Base-by-base conservation (phyloP, 768 basidiomycete species). In the Leccinellum albellum region DNA sequence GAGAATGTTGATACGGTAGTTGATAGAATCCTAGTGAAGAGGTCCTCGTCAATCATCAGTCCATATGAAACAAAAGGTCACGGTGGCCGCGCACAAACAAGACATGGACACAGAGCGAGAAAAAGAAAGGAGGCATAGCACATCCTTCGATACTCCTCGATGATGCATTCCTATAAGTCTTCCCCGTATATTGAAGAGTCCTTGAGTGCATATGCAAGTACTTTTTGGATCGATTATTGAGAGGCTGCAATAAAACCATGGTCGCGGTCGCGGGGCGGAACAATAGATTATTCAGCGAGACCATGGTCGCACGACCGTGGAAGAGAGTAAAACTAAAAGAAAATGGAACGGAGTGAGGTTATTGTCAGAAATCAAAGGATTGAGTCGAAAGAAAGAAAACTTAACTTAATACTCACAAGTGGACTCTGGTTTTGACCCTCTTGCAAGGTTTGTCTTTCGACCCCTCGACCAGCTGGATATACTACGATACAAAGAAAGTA, bases 81-180 rank as follows among this genome's bases (percentile, higher is more conserved):
- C n/a, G n/a, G n/a, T n/a, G n/a, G n/a, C n/a, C n/a, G n/a, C n/a
- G n/a, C n/a, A n/a, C n/a, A n/a, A n/a, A n/a, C n/a, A n/a, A n/a
- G n/a, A n/a, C n/a, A n/a, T n/a, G n/a, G n/a, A n/a, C n/a, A n/a
- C 37, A 40, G 10, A 9, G 20, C 42, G 1, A 9, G 26, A 37
- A 10, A n/a, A 48, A 17, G 5, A 13, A 29, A 9, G 49, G 17
- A 15, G 21, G 23, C 23, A 20, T 2, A 17, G 23, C 47, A 12
- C 56, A 88, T 94, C 81, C 94, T 95, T 69, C 89, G 86, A 61
- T 88, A 92, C 74, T 95, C 91, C 68, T 96, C 93, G 24, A 94
- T 73, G 37, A 96, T 82, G 64, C 93, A 95, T 63, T 95, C 93
- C 94, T 94, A 96, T 12, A 96, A 72, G 70, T 97, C 93, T 65